These are phyloP conservation scores for Hydnum rufescens DNA, from an alignment of 768 basidiomycete species.

Conservation along the genomic window DNA sequence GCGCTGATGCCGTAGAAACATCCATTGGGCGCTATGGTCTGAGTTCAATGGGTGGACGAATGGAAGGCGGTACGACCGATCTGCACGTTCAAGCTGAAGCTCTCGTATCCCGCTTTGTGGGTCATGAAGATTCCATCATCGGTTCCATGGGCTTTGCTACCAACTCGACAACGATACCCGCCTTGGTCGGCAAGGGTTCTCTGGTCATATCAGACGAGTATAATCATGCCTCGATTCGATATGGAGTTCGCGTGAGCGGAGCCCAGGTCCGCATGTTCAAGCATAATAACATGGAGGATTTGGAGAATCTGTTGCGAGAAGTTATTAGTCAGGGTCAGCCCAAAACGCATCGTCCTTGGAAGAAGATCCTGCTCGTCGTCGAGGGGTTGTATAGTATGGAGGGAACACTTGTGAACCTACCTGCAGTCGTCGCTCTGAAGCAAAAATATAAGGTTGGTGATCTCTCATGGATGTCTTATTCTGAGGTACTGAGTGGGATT, in stretches of 20 bases:
- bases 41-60: conserved; percentile 50
- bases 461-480: neutral
- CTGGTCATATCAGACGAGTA: conserved; percentile 93
- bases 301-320: conserved; percentile 70
- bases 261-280: conserved; percentile 87
- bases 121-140: conserved; percentile 76
- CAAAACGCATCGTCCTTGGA: conserved; percentile 96
- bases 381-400: conserved; percentile 99
- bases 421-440: conserved; percentile 67
- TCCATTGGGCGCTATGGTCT: conserved; percentile 65
- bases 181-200: conserved; percentile 75
- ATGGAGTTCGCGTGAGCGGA: conserved; percentile 75
- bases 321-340: conserved; percentile 95
- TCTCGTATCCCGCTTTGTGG: conserved; percentile 77
- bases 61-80: conserved; percentile 75
- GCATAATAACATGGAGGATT: conserved; percentile 78
- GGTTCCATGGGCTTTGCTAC: conserved; percentile 95
- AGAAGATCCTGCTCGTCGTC: conserved; percentile 86
- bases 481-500: neutral
- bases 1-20: conserved; percentile 86
- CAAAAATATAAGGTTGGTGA: conserved; percentile 82
- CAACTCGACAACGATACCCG: conserved; percentile 84
- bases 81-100: conserved; percentile 64
- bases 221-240: conserved; percentile 90
- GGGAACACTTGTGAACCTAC: conserved; percentile 80